Conservation (phyloP, 768 basidiomycete genomes). For the Russula vinacea region DNA sequence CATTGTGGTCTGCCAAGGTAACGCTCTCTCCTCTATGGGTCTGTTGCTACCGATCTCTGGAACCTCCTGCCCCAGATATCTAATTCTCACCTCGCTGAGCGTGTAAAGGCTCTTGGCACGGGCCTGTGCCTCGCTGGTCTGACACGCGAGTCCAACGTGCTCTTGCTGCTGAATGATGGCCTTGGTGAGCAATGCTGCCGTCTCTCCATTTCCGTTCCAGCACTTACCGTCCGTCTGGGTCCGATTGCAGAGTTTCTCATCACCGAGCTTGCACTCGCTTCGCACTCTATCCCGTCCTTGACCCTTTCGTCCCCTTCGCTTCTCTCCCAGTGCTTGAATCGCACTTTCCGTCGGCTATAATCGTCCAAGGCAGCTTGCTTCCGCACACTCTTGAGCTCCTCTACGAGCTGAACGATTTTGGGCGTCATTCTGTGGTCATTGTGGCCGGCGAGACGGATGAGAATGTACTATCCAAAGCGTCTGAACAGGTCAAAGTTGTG, state of each 20-base stretch:
- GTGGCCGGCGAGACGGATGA: constrained; percentile 64
- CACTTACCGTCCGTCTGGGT: constrained; percentile 12
- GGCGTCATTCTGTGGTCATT: constrained; percentile 52
- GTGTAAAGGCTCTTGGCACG: constrained; percentile 67
- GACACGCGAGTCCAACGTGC: constrained; percentile 58
- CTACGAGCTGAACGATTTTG: constrained; percentile 53
- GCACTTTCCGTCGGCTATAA: constrained; percentile 69
- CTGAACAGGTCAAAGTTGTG: constrained; percentile 53
- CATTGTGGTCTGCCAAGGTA: constrained; percentile 79
- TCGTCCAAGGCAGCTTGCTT: constrained; percentile 65
- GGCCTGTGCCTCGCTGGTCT: constrained; percentile 61
- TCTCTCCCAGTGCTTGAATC: constrained; percentile 63
- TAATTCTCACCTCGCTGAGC: constrained; percentile 65
- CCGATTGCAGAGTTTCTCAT: constrained; percentile 64
- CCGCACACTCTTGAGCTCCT: constrained; percentile 68
- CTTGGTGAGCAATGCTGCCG: constrained; percentile 47
- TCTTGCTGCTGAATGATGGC: constrained; percentile 76
- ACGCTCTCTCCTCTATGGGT: background rate
- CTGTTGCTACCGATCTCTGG: background rate
- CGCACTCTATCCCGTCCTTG: constrained; percentile 63
- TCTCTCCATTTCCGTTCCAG: background rate
- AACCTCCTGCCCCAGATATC: constrained; percentile 53
- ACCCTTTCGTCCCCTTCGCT: constrained; percentile 59
- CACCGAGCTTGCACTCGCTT: constrained; percentile 73
- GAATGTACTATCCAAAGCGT: constrained; percentile 46